Evolutionary conservation across 192 early-diverging fungal genomes (phyloP), one percentile per base, ranked within the genome.

Genomic region (Dissophora ornata): DNA sequence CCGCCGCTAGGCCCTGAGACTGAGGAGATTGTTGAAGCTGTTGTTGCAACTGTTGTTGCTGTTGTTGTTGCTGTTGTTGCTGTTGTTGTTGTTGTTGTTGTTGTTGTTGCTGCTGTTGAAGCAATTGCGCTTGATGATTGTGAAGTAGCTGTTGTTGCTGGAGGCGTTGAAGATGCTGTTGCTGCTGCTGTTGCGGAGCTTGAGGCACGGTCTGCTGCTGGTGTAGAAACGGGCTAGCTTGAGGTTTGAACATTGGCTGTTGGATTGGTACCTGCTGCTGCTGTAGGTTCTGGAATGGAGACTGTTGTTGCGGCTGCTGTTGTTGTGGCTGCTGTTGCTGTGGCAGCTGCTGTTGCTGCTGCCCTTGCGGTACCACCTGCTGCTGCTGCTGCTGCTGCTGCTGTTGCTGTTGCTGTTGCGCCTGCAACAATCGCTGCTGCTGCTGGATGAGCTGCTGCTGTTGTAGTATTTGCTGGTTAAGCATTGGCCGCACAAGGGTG

Each of bases 11-110:
- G 19, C 42, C 52, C 34, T 55, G 63, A 1, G 52, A 11, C 19
- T 55, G 62, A 36, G 62, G 62, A 0, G 62, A 56, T 26, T 56
- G 51, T n/a, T 66, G 63, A n/a, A 36, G 41, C 22, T 55, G 62
- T n/a, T 66, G 63, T 15, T 56, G 64, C 13, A 56, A 25, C 32
- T 53, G 36, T 22, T 55, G 52, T 3, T 51, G 49, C 12, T 54
- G 64, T n/a, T 49, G 58, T 1, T 47, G 45, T 19, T 61, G 44
- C 34, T 53, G 53, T 26, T 22, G 50, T 22, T 67, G 53, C 19
- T 54, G 54, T 32, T 32, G 53, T 3, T 48, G 53, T 7, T 47
- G 21, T 19, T 67, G 64, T 13, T 44, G 53, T 22, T 44, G 52
- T 28, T 54, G 57, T 2, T 69, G 68, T 28, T 71, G 68, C 7